These are phyloP conservation scores for Mixia osmundae DNA, from an alignment of 1,284 basidiomycete species.

Conservation along the genomic window DNA sequence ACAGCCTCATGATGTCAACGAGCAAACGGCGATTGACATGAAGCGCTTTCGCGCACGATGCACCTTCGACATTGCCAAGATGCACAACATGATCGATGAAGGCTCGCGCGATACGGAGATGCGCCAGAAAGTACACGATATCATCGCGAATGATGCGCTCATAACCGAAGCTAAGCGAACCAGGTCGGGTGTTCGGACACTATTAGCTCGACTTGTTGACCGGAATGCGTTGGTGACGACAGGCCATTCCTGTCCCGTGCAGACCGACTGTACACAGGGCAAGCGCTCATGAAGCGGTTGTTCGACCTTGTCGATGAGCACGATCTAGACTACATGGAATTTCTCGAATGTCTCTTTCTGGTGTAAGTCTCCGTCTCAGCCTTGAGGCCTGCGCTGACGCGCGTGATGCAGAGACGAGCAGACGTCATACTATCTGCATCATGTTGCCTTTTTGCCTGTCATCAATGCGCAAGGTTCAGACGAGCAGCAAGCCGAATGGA, in stretches of 20 bases:
- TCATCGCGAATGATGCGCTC: too few relatives aligned
- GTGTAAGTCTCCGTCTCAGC: not conserved
- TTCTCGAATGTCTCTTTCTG: not conserved
- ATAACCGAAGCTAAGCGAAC: too few relatives aligned
- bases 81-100: too few relatives aligned
- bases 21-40: too few relatives aligned
- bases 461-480: conserved; percentile 10
- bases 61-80: too few relatives aligned
- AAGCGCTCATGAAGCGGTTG: conserved; percentile 33
- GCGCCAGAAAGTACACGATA: too few relatives aligned
- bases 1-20: too few relatives aligned
- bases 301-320: conserved; percentile 26
- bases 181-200: too few relatives aligned
- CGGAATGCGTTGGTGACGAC: too few relatives aligned
- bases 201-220: too few relatives aligned
- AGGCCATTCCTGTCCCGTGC: conserved; percentile 33
- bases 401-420: not conserved
- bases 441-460: conserved; percentile 10
- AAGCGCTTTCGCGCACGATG: too few relatives aligned
- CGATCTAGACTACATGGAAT: not conserved
- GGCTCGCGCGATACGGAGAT: too few relatives aligned
- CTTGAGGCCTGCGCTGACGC: not conserved
- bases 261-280: conserved; percentile 29
- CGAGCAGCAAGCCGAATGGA: conserved; percentile 24
- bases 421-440: conserved; percentile 2